Percentiles rank a stretch among this genome's conserved stretches.
These are phyloP conservation scores for Bauhinia variegata DNA, from an alignment of 306 rosid species.

Conservation along the genomic window DNA sequence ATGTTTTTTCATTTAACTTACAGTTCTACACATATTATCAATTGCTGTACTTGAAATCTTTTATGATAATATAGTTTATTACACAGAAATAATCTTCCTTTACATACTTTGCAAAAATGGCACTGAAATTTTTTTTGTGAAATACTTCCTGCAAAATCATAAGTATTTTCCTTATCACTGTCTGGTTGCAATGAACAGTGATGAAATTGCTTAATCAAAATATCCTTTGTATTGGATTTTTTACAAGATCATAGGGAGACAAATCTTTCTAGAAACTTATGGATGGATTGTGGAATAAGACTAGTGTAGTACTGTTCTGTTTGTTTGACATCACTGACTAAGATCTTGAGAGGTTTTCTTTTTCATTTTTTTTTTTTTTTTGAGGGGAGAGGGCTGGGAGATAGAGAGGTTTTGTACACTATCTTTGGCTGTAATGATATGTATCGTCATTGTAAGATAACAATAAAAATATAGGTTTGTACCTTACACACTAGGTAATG, in stretches of 20 bases:
- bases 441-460: background rate
- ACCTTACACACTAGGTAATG: constrained; percentile 3
- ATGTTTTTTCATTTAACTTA: background rate
- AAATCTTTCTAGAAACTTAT: too few relatives aligned
- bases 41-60: background rate
- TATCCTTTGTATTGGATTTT: too few relatives aligned
- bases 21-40: background rate
- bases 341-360: too few relatives aligned
- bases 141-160: background rate
- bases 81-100: too few relatives aligned
- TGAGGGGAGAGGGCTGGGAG: too few relatives aligned
- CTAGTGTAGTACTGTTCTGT: too few relatives aligned
- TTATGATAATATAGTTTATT: background rate
- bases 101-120: background rate
- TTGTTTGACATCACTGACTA: too few relatives aligned
- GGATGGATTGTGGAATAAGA: too few relatives aligned
- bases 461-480: background rate
- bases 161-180: background rate
- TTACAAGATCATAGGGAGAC: too few relatives aligned
- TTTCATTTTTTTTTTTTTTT: too few relatives aligned
- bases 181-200: background rate
- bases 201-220: too few relatives aligned
- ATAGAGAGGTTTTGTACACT: too few relatives aligned
- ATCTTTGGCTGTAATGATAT: background rate
- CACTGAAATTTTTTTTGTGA: background rate